phyloP scores from a whole-genome alignment of 139 green algal genomes.

The Eudorina sp. region DNA sequence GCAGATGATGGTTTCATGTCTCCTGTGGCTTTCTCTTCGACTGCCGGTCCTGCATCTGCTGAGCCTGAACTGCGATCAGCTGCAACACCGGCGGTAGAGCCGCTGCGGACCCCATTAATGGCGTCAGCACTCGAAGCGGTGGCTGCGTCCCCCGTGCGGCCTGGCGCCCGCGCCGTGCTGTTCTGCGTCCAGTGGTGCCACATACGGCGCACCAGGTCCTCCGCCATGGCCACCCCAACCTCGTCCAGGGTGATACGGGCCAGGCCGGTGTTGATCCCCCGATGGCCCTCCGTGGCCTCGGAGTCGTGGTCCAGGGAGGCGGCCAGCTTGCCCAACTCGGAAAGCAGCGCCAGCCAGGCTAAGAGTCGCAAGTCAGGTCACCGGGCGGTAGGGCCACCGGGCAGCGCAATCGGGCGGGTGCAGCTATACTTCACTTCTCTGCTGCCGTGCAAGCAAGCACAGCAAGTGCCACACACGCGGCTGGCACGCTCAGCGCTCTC shows the following conservation, averaged over 20 bases:
- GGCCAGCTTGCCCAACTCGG: neutral
- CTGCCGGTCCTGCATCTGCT: too few relatives aligned
- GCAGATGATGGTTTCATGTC: too few relatives aligned
- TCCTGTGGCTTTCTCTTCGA: too few relatives aligned
- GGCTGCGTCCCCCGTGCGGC: too few relatives aligned
- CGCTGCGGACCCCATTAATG: too few relatives aligned
- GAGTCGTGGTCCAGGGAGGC: neutral
- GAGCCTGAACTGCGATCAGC: too few relatives aligned
- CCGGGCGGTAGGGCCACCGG: too few relatives aligned
- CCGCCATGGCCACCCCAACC: neutral
- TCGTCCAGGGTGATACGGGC: neutral
- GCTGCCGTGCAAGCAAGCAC: neutral
- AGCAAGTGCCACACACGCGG: neutral
- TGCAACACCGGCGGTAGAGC: too few relatives aligned
- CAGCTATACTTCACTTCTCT: neutral
- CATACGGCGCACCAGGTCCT: constrained; percentile 20
- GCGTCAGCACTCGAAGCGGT: too few relatives aligned
- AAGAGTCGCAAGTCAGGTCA: neutral
- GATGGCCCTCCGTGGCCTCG: neutral
- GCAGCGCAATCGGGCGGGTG: neutral
- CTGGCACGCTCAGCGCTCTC: neutral
- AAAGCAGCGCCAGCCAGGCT: constrained; percentile 22
- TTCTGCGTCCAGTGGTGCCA: neutral
- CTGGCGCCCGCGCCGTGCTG: too few relatives aligned
- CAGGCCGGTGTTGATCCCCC: neutral